These are phyloP conservation scores for Colletotrichum eleusines DNA, from an alignment of 2,329 filamentous ascomycete genomes.

Conservation along the genomic window DNA sequence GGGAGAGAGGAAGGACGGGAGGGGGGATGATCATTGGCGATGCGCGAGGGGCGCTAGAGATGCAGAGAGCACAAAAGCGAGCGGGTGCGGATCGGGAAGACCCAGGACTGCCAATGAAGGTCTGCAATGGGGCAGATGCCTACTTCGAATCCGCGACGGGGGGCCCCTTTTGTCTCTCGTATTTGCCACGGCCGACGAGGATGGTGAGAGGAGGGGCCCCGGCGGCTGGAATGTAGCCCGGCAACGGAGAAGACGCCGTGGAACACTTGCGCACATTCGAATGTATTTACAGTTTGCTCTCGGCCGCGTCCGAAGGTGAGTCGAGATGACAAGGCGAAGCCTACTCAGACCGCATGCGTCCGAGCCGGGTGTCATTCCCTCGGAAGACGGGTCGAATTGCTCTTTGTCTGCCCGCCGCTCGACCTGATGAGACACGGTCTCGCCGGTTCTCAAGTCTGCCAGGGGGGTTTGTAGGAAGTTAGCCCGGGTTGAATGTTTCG, in stretches of 20 bases:
- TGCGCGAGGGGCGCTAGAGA: neutral
- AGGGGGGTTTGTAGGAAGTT: no score
- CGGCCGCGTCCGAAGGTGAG: conserved; percentile 22
- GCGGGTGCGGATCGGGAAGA: neutral
- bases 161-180: neutral
- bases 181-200: conserved; percentile 36
- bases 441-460: neutral
- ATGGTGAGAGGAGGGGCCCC: neutral
- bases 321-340: neutral
- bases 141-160: conserved; percentile 2
- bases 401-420: neutral
- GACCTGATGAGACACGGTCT: neutral
- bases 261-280: neutral
- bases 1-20: neutral
- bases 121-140: conserved; percentile 27
- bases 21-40: neutral
- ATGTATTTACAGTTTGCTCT: neutral
- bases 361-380: neutral
- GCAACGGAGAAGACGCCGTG: conserved; percentile 7
- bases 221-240: conserved; percentile 12
- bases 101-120: conserved; percentile 13
- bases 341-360: conserved; percentile 24
- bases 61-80: conserved; percentile 11
- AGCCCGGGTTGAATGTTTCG: neutral
- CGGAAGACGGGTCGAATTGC: neutral